Percentiles rank a stretch among this genome's conserved stretches.
Conservation (phyloP, 805 yeast species). For the Candida oleophila region DNA sequence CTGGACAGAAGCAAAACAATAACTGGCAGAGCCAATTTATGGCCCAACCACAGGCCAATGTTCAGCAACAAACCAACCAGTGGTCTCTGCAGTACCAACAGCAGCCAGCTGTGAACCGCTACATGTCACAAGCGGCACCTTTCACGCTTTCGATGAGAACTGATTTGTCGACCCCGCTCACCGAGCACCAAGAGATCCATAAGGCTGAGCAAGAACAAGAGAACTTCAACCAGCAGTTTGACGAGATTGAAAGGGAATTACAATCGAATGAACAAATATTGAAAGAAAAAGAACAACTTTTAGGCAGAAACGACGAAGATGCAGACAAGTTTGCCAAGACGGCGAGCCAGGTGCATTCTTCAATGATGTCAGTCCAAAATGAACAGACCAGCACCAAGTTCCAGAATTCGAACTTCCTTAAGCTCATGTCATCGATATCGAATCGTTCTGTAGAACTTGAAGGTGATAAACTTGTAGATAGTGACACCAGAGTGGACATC, state of each 20-base stretch:
- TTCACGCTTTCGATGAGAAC: conserved; percentile 13
- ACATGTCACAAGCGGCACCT: conserved; percentile 8
- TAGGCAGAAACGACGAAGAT: conserved; percentile 12
- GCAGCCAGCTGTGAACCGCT: conserved; percentile 4
- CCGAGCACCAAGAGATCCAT: conserved; percentile 30
- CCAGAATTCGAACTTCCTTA: conserved; percentile 35
- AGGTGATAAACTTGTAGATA: conserved; percentile 38
- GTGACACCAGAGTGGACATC: conserved; percentile 34
- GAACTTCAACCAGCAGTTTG: conserved; percentile 31
- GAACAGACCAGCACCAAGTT: conserved; percentile 29
- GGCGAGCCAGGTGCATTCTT: conserved; percentile 33
- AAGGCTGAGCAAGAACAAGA: conserved; percentile 23
- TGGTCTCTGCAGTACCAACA: conserved; percentile 7
- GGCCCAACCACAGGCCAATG: conserved; percentile 10
- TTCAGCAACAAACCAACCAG: conserved; percentile 10
- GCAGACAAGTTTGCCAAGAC: conserved; percentile 40
- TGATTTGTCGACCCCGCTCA: conserved; percentile 15
- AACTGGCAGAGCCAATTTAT: conserved; percentile 8
- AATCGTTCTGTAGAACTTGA: conserved; percentile 37
- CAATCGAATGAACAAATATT: conserved; percentile 11
- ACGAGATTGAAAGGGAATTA: conserved; percentile 30
- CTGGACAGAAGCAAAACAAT: conserved; percentile 8
- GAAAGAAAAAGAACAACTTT: conserved; percentile 8
- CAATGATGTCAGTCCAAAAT: conserved; percentile 20
- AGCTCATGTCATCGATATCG: conserved; percentile 39